Evolutionary conservation across 306 rosid species (phyloP).

Genomic region (Prunus mume): DNA sequence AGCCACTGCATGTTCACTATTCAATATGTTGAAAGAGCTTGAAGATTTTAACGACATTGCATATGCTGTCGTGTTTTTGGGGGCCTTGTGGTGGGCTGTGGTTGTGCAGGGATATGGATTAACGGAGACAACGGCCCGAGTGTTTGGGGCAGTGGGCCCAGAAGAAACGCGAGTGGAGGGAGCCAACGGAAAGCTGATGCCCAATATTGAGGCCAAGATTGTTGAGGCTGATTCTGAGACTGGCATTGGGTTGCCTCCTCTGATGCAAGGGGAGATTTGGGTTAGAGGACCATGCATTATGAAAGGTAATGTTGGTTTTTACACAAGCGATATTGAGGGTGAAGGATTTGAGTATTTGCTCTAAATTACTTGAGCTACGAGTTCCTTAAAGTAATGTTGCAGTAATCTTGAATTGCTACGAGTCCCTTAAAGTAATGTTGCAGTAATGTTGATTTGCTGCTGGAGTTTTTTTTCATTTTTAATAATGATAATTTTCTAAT

Average conservation of each 20-base stretch:
- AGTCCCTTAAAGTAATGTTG: no score
- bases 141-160: slow-evolving; percentile 16
- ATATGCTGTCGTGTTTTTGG: no score
- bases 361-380: no score
- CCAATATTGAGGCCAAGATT: slow-evolving; percentile 23
- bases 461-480: neutral
- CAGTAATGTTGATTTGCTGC: no score
- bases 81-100: no score
- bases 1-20: neutral
- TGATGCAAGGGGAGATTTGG: slow-evolving; percentile 27
- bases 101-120: slow-evolving; percentile 18
- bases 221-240: slow-evolving; percentile 26
- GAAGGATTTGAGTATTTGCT: no score
- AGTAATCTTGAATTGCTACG: no score
- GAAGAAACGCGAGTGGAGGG: slow-evolving; percentile 27
- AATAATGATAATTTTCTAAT: no score
- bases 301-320: slow-evolving; percentile 17
- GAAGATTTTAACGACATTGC: neutral
- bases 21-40: neutral
- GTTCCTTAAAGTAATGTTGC: no score
- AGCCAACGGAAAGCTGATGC: slow-evolving; percentile 3
- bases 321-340: no score
- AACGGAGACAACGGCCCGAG: slow-evolving; percentile 29
- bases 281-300: slow-evolving; percentile 23
- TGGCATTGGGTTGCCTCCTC: slow-evolving; percentile 21